Percentiles rank a stretch among this genome's conserved stretches.
Conservation (phyloP, 768 basidiomycete species). For the Suillus spraguei region DNA sequence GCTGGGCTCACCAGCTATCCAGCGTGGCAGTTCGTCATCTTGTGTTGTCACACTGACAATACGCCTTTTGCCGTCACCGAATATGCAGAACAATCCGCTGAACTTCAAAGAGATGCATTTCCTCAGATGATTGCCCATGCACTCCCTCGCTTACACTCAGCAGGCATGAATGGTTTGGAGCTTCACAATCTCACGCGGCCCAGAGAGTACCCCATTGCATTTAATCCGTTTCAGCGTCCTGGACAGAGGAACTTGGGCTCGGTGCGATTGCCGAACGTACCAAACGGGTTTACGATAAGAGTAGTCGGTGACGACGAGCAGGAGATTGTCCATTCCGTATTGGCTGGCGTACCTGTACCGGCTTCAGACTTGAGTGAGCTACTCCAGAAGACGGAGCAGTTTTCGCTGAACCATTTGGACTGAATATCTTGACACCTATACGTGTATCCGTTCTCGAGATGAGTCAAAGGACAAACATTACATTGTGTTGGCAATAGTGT, state of each 20-base stretch:
- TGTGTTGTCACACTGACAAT: slow-evolving; percentile 30
- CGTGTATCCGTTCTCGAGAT: neutral
- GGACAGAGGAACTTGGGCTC: slow-evolving; percentile 32
- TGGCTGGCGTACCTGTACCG: slow-evolving; percentile 2
- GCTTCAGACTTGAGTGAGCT: slow-evolving; percentile 17
- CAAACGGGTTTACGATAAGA: slow-evolving; percentile 35
- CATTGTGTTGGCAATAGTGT: neutral
- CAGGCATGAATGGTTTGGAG: slow-evolving; percentile 20
- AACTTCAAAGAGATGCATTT: slow-evolving; percentile 32
- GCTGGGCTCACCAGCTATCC: slow-evolving; percentile 41
- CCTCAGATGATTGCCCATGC: slow-evolving; percentile 31
- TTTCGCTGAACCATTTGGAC: slow-evolving; percentile 33
- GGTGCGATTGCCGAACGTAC: slow-evolving; percentile 31
- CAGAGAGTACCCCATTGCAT: slow-evolving; percentile 31
- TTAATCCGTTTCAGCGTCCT: slow-evolving; percentile 37
- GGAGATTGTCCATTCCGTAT: neutral
- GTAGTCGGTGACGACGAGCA: slow-evolving; percentile 25
- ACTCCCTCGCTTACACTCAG: slow-evolving; percentile 22
- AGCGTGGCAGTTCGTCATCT: slow-evolving; percentile 40
- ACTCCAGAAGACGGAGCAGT: slow-evolving; percentile 15
- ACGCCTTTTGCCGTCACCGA: slow-evolving; percentile 38
- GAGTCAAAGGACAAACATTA: neutral
- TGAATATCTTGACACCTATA: slow-evolving; percentile 14
- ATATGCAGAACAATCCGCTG: slow-evolving; percentile 39
- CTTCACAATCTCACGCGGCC: slow-evolving; percentile 26